Percentiles rank a stretch among this genome's conserved stretches.
Conservation (phyloP, 495 filamentous ascomycete genomes). For the Penicillium odoratum region DNA sequence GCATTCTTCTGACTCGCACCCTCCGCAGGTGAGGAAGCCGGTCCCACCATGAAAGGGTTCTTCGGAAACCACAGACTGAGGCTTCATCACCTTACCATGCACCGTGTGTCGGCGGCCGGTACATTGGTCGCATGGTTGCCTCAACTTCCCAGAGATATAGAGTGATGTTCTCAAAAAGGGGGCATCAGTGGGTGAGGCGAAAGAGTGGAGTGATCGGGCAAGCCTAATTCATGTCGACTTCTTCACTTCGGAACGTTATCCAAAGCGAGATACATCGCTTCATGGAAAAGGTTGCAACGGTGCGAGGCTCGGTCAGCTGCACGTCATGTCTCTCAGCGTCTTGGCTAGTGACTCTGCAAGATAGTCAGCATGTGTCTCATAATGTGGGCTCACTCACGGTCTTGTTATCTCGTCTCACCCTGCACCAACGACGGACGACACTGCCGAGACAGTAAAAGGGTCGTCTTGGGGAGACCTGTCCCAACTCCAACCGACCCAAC, state of each 20-base stretch:
- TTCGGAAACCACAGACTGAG: neutral
- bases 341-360: slow-evolving; percentile 1
- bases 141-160: neutral
- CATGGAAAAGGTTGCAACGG: neutral
- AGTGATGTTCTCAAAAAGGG: too few relatives aligned
- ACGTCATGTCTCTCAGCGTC: slow-evolving; percentile 2
- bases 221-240: neutral
- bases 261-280: neutral
- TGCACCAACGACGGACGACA: neutral
- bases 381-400: neutral
- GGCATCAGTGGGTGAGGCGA: too few relatives aligned
- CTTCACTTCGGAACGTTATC: neutral
- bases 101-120: neutral
- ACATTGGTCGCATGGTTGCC: neutral
- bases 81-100: neutral
- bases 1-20: neutral
- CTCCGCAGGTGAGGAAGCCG: neutral
- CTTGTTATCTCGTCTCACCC: neutral
- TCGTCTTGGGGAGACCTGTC: too few relatives aligned
- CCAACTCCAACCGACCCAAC: too few relatives aligned
- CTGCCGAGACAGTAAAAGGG: neutral
- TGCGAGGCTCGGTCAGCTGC: neutral
- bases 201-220: neutral
- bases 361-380: slow-evolving; percentile 2
- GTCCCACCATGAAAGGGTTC: neutral